A percentile compares a stretch with the other conserved stretches of the same genome.
Evolutionary conservation across 441 rosid genomes (phyloP).

Genomic region (Syzygium syzygioides): DNA sequence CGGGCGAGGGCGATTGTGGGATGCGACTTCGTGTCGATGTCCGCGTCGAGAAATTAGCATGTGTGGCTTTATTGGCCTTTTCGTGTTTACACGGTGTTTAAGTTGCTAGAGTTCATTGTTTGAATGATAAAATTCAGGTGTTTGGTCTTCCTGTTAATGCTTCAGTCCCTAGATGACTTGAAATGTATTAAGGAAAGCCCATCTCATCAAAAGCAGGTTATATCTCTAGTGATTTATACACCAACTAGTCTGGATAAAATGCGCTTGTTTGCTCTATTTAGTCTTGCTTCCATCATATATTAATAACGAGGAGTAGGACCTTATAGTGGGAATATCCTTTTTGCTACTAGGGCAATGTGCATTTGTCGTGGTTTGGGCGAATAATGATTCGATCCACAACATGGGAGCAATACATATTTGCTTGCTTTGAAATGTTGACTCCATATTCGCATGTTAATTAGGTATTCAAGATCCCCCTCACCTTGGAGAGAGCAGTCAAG

Average conservation of each 20-base stretch:
- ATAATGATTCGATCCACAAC: neutral
- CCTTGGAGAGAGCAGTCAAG: conserved; percentile 57
- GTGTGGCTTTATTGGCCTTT: neutral
- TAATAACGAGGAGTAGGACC: neutral
- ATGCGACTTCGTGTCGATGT: neutral
- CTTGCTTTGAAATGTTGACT: neutral
- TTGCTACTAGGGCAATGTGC: neutral
- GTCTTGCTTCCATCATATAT: neutral
- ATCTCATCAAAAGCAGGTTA: neutral
- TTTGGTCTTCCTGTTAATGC: neutral
- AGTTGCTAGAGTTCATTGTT: neutral
- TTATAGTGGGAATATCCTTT: neutral
- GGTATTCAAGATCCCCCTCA: conserved; percentile 67
- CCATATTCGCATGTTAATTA: conserved; percentile 11
- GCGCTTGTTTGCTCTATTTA: neutral
- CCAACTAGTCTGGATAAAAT: neutral
- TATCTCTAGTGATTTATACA: too few species aligned
- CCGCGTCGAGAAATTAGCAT: neutral
- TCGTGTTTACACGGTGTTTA: neutral
- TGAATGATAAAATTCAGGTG: neutral
- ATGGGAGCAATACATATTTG: neutral
- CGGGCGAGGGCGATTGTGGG: neutral
- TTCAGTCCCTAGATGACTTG: neutral
- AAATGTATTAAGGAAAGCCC: neutral
- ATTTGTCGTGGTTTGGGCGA: neutral